phyloP scores from a whole-genome alignment of 345 rosid genomes.

The Melaleuca alternifolia region DNA sequence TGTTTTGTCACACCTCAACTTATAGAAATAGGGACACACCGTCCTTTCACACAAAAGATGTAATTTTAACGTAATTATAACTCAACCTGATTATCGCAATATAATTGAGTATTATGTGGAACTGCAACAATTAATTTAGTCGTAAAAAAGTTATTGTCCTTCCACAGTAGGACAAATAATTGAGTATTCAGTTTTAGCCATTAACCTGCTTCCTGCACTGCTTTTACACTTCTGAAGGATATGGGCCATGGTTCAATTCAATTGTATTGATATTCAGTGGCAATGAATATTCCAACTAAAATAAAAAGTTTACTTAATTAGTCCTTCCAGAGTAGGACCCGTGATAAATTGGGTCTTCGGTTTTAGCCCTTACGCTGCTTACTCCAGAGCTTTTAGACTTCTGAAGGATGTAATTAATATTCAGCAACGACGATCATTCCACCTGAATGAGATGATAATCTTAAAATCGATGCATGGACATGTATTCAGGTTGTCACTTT shows the following conservation, averaged over 20 bases:
- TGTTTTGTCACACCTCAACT: too few species aligned
- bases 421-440: not conserved
- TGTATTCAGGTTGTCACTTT: too few species aligned
- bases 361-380: not conserved
- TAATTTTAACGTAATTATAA: too few species aligned
- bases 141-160: too few species aligned
- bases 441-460: not conserved
- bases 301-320: not conserved
- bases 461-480: not conserved
- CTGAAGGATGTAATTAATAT: not conserved
- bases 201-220: not conserved
- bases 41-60: too few species aligned
- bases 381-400: not conserved
- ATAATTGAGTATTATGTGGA: too few species aligned
- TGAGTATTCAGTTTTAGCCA: not conserved
- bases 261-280: not conserved
- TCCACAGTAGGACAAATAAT: not conserved
- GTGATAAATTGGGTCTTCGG: not conserved
- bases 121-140: not conserved
- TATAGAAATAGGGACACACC: too few species aligned
- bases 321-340: not conserved
- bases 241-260: not conserved
- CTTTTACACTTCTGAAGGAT: not conserved
- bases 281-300: not conserved
- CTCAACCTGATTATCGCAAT: too few species aligned